A percentile compares a stretch with the other conserved stretches of the same genome.
Evolutionary conservation across 2,329 filamentous ascomycete species (phyloP).

Genomic region (Talaromyces piceae): DNA sequence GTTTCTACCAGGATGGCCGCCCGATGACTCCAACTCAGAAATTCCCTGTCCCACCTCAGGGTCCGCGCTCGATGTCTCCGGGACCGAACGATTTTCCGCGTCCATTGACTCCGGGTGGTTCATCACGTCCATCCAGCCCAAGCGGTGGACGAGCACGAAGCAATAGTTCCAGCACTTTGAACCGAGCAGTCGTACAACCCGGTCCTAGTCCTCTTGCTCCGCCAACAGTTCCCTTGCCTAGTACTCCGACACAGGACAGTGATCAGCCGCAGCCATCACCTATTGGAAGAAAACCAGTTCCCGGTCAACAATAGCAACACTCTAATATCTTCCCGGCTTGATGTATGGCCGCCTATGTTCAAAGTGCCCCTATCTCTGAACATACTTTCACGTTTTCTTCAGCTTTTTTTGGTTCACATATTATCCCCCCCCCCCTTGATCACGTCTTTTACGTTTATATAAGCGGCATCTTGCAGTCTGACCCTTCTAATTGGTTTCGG

Average conservation of each 20-base stretch:
- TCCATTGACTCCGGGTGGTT: conserved; percentile 22
- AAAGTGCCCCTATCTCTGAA: not conserved
- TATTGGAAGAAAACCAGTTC: conserved; percentile 50
- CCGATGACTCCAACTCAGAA: conserved; percentile 23
- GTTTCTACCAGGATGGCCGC: conserved; percentile 19
- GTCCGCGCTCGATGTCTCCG: conserved; percentile 26
- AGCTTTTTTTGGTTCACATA: not conserved
- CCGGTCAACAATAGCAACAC: conserved; percentile 40
- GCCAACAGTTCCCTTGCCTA: conserved; percentile 9
- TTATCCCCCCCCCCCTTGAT: not conserved
- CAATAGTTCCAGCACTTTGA: conserved; percentile 39
- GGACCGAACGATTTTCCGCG: conserved; percentile 10
- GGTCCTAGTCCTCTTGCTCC: conserved; percentile 23
- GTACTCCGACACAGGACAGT: conserved; percentile 13
- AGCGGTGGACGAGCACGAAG: conserved; percentile 17
- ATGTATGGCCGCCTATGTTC: too few species aligned
- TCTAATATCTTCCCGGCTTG: too few species aligned
- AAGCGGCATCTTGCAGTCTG: not conserved
- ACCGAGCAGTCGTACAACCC: conserved; percentile 9
- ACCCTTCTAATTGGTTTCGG: not conserved
- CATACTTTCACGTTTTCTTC: not conserved
- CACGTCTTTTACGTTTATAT: not conserved
- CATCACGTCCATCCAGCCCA: conserved; percentile 35
- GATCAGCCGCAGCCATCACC: conserved; percentile 28
- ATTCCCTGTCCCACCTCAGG: conserved; percentile 22